Percentiles rank a stretch among this genome's conserved stretches.
phyloP scores from a whole-genome alignment of 352 stramenopile species.

The Globisporangium nagaii region DNA sequence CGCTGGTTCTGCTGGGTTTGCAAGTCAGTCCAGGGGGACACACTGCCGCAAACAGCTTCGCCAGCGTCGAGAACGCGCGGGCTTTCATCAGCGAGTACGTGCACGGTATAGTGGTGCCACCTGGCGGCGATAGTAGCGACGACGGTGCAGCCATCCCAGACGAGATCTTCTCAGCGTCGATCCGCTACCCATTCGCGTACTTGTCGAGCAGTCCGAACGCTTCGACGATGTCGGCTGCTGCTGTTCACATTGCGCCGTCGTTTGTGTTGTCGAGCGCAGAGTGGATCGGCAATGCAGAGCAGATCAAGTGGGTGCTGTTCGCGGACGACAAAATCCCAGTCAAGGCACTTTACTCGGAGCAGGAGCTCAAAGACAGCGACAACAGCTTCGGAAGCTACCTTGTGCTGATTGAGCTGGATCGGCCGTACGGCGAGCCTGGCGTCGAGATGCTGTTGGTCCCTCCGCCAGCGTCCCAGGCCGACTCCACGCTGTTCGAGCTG shows the following conservation, averaged over 20 bases:
- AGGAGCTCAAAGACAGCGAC: background rate
- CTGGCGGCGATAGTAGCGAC: too few species aligned
- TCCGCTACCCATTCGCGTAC: conserved; percentile 3
- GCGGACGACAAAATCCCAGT: background rate
- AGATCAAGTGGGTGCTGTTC: background rate
- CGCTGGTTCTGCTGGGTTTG: background rate
- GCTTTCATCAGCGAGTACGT: too few species aligned
- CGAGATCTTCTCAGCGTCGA: background rate
- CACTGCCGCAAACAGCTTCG: background rate
- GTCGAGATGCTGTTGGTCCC: too few species aligned
- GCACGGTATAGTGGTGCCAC: too few species aligned
- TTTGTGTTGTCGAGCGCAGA: background rate
- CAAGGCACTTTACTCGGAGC: background rate
- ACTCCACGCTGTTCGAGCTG: background rate
- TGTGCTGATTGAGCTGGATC: background rate
- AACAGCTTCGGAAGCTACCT: background rate
- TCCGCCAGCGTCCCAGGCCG: too few species aligned
- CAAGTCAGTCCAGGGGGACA: background rate
- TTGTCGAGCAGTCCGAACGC: background rate
- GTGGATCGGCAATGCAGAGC: background rate
- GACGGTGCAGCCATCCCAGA: too few species aligned
- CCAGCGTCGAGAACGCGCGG: too few species aligned
- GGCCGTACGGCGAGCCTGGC: background rate
- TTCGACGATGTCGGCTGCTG: background rate
- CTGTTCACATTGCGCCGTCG: background rate